Percentiles rank a stretch among this genome's conserved stretches.
phyloP scores from a whole-genome alignment of 139 green algal species.

The Dunaliella sp. region DNA sequence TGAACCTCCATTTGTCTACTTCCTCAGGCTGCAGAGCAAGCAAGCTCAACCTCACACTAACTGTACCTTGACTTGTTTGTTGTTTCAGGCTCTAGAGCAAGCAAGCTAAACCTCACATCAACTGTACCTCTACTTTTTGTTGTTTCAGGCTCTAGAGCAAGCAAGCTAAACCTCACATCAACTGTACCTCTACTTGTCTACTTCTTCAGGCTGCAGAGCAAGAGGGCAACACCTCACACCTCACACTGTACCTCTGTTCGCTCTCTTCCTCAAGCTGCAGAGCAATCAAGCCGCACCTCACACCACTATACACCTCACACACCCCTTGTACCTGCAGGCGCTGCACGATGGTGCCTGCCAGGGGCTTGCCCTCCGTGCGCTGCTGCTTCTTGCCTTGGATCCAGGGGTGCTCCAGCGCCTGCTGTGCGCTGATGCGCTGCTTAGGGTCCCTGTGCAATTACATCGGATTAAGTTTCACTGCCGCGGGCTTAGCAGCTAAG shows the following conservation, averaged over 20 bases:
- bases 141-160: too few relatives aligned
- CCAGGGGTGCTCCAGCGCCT: constrained; percentile 81
- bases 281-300: not conserved
- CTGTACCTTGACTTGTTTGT: too few relatives aligned
- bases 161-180: too few relatives aligned
- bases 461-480: too few relatives aligned
- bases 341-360: constrained; percentile 76
- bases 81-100: too few relatives aligned
- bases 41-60: not conserved
- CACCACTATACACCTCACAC: too few relatives aligned
- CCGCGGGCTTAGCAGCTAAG: too few relatives aligned
- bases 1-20: not conserved
- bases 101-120: too few relatives aligned
- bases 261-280: not conserved
- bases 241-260: not conserved
- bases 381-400: constrained; percentile 49
- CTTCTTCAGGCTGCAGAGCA: too few relatives aligned
- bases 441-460: constrained; percentile 69
- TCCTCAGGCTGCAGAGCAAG: not conserved
- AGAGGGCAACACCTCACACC: not conserved
- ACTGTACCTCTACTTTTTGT: too few relatives aligned
- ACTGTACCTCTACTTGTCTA: too few relatives aligned
- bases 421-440: constrained; percentile 60
- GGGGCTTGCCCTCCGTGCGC: constrained; percentile 39
- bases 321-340: constrained; percentile 74